Conservation (phyloP, 2,329 filamentous ascomycete species). For the Neonectria neomacrospora region DNA sequence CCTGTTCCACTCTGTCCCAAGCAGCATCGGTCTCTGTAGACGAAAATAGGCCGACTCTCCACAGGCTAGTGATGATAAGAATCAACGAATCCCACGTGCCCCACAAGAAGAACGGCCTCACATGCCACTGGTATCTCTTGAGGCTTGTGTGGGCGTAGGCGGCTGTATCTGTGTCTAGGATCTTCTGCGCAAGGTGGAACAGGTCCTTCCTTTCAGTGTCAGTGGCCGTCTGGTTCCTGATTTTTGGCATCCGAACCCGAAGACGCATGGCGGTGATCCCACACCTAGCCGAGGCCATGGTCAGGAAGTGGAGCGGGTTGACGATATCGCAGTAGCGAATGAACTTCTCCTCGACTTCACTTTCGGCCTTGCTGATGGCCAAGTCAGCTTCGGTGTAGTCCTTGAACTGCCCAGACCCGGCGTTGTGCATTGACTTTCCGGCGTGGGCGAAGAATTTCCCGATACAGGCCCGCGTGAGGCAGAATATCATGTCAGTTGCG, state of each 20-base stretch:
- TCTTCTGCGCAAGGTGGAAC: slow-evolving; percentile 51
- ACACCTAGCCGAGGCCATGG: slow-evolving; percentile 42
- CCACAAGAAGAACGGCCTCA: slow-evolving; percentile 47
- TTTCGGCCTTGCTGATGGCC: slow-evolving; percentile 55
- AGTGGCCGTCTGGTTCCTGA: slow-evolving; percentile 42
- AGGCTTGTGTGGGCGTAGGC: slow-evolving; percentile 40
- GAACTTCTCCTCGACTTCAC: slow-evolving; percentile 53
- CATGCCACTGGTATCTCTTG: slow-evolving; percentile 47
- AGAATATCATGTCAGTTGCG: slow-evolving; percentile 52
- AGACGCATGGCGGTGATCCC: slow-evolving; percentile 44
- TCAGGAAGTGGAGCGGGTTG: slow-evolving; percentile 51
- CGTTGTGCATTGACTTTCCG: slow-evolving; percentile 15
- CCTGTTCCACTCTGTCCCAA: slow-evolving; percentile 43
- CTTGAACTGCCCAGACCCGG: slow-evolving; percentile 1
- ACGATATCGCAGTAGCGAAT: slow-evolving; percentile 57
- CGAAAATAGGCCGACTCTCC: slow-evolving; percentile 37
- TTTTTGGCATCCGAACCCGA: slow-evolving; percentile 33
- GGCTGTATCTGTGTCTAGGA: slow-evolving; percentile 49
- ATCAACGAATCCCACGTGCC: slow-evolving; percentile 48
- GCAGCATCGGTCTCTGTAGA: slow-evolving; percentile 27
- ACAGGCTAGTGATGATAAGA: slow-evolving; percentile 44
- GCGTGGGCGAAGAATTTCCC: slow-evolving; percentile 8
- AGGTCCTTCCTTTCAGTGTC: slow-evolving; percentile 38
- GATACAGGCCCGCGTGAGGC: slow-evolving; percentile 36
- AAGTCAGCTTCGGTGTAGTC: slow-evolving; percentile 45